Evolutionary conservation across 345 rosid species (phyloP).

Genomic region (Acer campestre): DNA sequence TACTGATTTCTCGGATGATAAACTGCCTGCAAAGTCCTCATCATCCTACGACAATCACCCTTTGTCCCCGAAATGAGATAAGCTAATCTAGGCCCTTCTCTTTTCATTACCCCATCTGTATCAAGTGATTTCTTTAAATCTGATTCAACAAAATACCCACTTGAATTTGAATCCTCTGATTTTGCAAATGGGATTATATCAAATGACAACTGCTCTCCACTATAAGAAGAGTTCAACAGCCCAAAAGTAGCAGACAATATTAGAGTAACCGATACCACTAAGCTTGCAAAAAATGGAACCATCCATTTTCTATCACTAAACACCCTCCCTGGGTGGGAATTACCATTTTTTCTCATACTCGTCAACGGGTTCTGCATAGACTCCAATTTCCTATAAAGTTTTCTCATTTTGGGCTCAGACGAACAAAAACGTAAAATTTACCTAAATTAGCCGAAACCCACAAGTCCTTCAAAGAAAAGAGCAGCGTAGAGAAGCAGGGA

Average conservation of each 20-base stretch:
- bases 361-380: constrained; percentile 39
- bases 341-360: constrained; percentile 59
- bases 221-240: constrained; percentile 40
- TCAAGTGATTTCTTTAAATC: constrained; percentile 45
- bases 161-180: constrained; percentile 55
- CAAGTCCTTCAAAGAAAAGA: constrained; percentile 15
- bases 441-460: constrained; percentile 13
- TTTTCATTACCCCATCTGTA: constrained; percentile 17
- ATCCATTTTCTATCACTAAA: constrained; percentile 85
- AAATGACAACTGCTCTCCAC: constrained; percentile 52
- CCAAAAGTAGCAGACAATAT: constrained; percentile 47
- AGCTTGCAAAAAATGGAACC: constrained; percentile 74
- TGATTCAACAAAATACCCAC: constrained; percentile 74
- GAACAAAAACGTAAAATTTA: constrained; percentile 5
- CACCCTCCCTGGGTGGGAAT: constrained; percentile 61
- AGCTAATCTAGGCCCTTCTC: constrained; percentile 77
- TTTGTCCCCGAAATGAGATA: constrained; percentile 93
- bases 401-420: constrained; percentile 38
- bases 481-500: constrained; percentile 30
- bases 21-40: constrained; percentile 93
- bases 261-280: constrained; percentile 69
- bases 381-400: constrained; percentile 47
- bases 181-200: constrained; percentile 47
- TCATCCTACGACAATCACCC: constrained; percentile 89
- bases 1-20: constrained; percentile 97